These are phyloP conservation scores for Penicillium corylophilum DNA, from an alignment of 2,329 filamentous ascomycete species.

Conservation along the genomic window DNA sequence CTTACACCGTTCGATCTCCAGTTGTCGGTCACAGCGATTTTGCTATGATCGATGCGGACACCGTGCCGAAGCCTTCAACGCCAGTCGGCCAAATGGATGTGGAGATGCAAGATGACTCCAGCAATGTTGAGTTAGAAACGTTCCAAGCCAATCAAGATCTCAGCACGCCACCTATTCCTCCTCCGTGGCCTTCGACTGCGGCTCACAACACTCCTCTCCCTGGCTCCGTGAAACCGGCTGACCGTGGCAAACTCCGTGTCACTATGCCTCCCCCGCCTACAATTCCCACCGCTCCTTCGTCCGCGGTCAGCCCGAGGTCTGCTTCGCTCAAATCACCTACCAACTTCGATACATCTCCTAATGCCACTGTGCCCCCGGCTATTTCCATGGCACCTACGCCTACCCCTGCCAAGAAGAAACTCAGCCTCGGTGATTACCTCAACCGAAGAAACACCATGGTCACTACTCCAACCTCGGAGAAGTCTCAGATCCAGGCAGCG, in stretches of 20 bases:
- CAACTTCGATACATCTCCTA: slow-evolving; percentile 27
- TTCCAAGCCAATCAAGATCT: slow-evolving; percentile 8
- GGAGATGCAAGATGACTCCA: slow-evolving; percentile 48
- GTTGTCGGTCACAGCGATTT: slow-evolving; percentile 3
- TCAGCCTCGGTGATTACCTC: slow-evolving; percentile 52
- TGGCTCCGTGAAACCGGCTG: slow-evolving; percentile 9
- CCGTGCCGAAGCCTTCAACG: slow-evolving; percentile 1
- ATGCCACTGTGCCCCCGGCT: slow-evolving; percentile 19
- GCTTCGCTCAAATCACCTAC: slow-evolving; percentile 31
- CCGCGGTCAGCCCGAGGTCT: slow-evolving; percentile 29
- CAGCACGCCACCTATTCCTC: slow-evolving; percentile 23
- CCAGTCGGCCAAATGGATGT: slow-evolving; percentile 35
- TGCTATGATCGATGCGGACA: slow-evolving; percentile 3
- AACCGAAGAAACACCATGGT: slow-evolving; percentile 41
- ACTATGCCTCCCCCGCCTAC: slow-evolving; percentile 27
- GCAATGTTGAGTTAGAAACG: neutral
- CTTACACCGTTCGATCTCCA: slow-evolving; percentile 10
- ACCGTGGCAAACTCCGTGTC: slow-evolving; percentile 27
- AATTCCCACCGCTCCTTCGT: slow-evolving; percentile 22
- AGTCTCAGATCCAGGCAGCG: slow-evolving; percentile 32
- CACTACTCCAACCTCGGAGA: slow-evolving; percentile 43
- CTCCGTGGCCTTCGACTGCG: slow-evolving; percentile 40
- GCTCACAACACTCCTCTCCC: slow-evolving; percentile 38
- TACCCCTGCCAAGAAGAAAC: slow-evolving; percentile 52
- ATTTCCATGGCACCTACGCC: slow-evolving; percentile 39